Base-by-base conservation (phyloP, 1,139 yeast genomes). In the Trichomonascaceae sp. region DNA sequence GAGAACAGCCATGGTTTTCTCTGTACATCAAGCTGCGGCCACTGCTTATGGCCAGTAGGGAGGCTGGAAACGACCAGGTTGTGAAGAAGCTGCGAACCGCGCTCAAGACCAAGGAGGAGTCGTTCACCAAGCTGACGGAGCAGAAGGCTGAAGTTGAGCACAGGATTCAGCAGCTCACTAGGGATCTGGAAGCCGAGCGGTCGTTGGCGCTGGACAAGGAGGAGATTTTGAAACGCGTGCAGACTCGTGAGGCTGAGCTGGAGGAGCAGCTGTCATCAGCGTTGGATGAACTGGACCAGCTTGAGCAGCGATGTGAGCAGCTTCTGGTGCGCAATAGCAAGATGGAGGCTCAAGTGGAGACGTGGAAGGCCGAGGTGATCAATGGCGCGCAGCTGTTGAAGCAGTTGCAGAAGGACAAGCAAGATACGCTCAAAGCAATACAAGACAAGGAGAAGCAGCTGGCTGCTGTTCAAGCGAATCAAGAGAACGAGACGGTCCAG, bases 1-100 rank as follows among this genome's bases (percentile, higher is more conserved):
- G 65, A 34, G 56, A 65, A 8, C 77, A 78, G 51, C 81, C 81
- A 6, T 89, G 98, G 98, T 79, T 82, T 61, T 71, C 68, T 35
- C 62, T 89, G 32, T 76, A 76, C 43, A 64, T 74, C 23, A 71
- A 73, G 37, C 63, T 89, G 46, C 80, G 80, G 44, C 97, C 98
- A 0, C 57, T 87, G 33, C 59, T 85, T 16, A 76, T 74, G 38
- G 81, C 80, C 6, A 69, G 84, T 0, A 60, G 65, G 23, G 76
- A 74, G 43, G 71, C 74, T 1, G 60, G 69, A 35, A 76, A 69
- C 44, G 75, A 73, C 39, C 75, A 76, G 13, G 73, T 75, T 41
- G 62, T 81, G 35, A 69, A 66, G 38, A 61, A 61, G 30, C 60
- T 81, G 26, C 82, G 74, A 41, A 48, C 48, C 16, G 55, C 56